Percentiles rank a stretch among this genome's conserved stretches.
phyloP scores from a whole-genome alignment of 306 rosid genomes.

The Prunus salicina region DNA sequence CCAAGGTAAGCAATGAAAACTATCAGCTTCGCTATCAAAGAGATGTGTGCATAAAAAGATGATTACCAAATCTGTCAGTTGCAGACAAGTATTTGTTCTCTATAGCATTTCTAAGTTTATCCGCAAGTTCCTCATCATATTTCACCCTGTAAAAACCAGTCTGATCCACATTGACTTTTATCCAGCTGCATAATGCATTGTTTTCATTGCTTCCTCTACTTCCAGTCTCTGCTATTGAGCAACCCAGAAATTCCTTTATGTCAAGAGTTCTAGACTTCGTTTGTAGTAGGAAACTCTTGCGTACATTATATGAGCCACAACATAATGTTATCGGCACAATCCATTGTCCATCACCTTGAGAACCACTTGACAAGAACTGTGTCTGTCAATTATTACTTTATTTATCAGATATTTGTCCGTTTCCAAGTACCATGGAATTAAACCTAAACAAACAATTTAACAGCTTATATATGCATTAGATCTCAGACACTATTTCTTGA shows the following conservation, averaged over 20 bases:
- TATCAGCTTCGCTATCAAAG: conserved; percentile 7
- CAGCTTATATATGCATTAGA: neutral
- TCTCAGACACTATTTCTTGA: neutral
- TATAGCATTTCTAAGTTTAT: conserved; percentile 68
- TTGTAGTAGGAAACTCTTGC: conserved; percentile 66
- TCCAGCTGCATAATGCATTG: conserved; percentile 45
- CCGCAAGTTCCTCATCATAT: conserved; percentile 70
- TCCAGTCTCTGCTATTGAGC: conserved; percentile 21
- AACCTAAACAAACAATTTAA: neutral
- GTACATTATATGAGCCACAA: conserved; percentile 62
- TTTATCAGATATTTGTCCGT: neutral
- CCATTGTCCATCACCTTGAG: conserved; percentile 81
- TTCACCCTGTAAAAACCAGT: conserved; percentile 96
- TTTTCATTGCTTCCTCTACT: conserved; percentile 22
- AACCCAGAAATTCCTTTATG: conserved; percentile 43
- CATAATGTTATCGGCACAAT: conserved; percentile 77
- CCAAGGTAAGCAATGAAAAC: neutral
- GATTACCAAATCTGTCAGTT: conserved; percentile 81
- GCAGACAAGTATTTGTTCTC: conserved; percentile 64
- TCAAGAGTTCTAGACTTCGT: conserved; percentile 53
- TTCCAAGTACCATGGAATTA: neutral
- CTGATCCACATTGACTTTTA: conserved; percentile 90
- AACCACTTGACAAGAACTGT: conserved; percentile 78
- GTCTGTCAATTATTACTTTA: conserved; percentile 47
- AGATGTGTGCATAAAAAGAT: conserved; percentile 10